A percentile compares a stretch with the other conserved stretches of the same genome.
Evolutionary conservation across 768 basidiomycete species (phyloP).

Genomic region (Gloeopeniophorella convolvens): DNA sequence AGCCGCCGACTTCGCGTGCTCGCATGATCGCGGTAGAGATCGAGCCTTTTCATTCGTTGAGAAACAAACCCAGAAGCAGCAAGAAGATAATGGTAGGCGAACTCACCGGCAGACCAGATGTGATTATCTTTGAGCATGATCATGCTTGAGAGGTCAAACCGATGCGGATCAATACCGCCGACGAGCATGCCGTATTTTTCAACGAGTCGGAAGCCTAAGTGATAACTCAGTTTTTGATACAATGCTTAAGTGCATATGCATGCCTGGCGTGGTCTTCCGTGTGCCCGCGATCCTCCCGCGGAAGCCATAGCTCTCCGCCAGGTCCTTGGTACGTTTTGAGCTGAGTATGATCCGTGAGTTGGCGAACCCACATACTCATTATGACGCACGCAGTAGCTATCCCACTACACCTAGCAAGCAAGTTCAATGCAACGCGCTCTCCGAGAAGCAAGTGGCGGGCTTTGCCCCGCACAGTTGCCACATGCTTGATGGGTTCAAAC

Average conservation of each 20-base stretch:
- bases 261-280: conserved; percentile 92
- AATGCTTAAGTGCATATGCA: background rate
- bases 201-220: conserved; percentile 81
- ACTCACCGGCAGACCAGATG: conserved; percentile 88
- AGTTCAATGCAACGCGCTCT: conserved; percentile 88
- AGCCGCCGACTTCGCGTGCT: conserved; percentile 87
- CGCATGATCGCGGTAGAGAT: conserved; percentile 82
- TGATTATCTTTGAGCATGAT: conserved; percentile 99
- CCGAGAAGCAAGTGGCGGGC: conserved; percentile 85
- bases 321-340: conserved; percentile 74
- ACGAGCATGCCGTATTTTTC: conserved; percentile 99
- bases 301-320: conserved; percentile 74
- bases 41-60: conserved; percentile 51
- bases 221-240: background rate
- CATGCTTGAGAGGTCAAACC: conserved; percentile 97
- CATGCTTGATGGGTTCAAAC: conserved; percentile 73
- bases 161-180: conserved; percentile 92
- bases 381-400: conserved; percentile 86
- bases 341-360: conserved; percentile 33
- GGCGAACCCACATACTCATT: background rate
- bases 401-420: conserved; percentile 91
- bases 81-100: background rate
- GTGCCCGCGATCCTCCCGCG: conserved; percentile 90
- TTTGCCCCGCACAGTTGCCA: conserved; percentile 89
- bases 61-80: background rate